Evolutionary conservation across 306 rosid genomes (phyloP), one percentile per base, ranked within the genome.

Genomic region (Ammopiptanthus mongolicus): DNA sequence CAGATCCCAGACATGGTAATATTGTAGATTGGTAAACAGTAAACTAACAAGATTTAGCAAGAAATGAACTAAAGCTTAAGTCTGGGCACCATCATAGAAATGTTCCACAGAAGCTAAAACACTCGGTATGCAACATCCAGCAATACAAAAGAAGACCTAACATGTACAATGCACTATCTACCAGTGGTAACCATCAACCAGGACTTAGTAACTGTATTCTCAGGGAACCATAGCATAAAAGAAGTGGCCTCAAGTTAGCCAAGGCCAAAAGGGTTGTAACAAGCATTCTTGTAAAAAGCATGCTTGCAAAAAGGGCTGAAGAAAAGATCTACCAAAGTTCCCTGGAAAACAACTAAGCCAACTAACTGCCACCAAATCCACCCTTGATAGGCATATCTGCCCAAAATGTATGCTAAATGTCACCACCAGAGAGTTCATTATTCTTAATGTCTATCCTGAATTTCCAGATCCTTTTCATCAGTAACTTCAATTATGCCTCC

Each of bases 291-390:
- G 19, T 46, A 36, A 41, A 3, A 63, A 42, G 29, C 73, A 82
- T 65, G 90, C 91, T 87, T 85, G 97, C 67, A 92, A 92, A 86
- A 89, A 69, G 75, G 66, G 85, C 56, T 34, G 69, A 59, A 36
- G 39, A 84, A 65, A 57, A 59, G 46, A 78, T 74, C 67, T 31
- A 82, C 93, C 85, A 83, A 52, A 78, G 87, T 68, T 68, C 85
- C 86, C 88, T 55, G 78, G 82, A 80, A 85, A 89, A 89, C 89
- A 84, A 83, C 91, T 84, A 76, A 77, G 91, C 80, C 85, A 67
- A 80, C 73, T 75, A 84, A 79, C 82, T 51, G 23, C 68, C 74
- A 70, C 77, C 66, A n/a, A 72, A 65, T 37, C 89, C 92, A 81
- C 90, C 5, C n/a, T 61, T 22, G 78, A 83, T 53, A 84, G 81